Evolutionary conservation across 225 moss, liverwort and hornwort genomes (phyloP).

Genomic region (Neckera pumila): DNA sequence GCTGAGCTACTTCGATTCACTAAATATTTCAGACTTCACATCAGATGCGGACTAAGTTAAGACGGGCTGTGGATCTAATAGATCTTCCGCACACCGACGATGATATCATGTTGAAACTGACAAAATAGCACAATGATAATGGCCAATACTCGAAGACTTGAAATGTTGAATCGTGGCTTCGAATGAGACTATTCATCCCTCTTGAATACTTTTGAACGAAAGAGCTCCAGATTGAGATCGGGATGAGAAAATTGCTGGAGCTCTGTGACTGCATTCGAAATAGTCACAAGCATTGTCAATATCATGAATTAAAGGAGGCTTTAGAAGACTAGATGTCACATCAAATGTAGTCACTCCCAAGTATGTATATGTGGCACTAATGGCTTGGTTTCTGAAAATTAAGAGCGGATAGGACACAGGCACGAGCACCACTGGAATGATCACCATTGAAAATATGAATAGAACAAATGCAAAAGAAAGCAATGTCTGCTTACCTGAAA

Average conservation of each 20-base stretch:
- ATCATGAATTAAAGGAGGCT: background rate
- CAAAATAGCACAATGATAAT: background rate
- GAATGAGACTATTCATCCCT: background rate
- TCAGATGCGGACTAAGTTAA: background rate
- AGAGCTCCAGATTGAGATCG: conserved; percentile 52
- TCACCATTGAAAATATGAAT: background rate
- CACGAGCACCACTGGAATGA: background rate
- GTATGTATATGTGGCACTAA: background rate
- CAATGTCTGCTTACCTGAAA: conserved; percentile 10
- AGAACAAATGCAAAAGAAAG: background rate
- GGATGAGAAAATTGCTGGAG: conserved; percentile 7
- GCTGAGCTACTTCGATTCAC: background rate
- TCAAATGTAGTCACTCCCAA: background rate
- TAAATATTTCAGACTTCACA: background rate
- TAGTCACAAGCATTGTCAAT: background rate
- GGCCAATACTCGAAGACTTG: background rate
- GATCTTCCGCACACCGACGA: background rate
- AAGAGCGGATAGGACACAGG: background rate
- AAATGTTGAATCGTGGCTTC: background rate
- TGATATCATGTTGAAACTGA: background rate
- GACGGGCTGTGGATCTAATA: background rate
- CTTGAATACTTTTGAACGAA: conserved; percentile 20
- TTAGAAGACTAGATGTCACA: background rate
- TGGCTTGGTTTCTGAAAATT: background rate
- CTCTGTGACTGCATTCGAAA: conserved; percentile 22